phyloP scores from a whole-genome alignment of 140 eudicot genomes.

The Cichorium intybus region DNA sequence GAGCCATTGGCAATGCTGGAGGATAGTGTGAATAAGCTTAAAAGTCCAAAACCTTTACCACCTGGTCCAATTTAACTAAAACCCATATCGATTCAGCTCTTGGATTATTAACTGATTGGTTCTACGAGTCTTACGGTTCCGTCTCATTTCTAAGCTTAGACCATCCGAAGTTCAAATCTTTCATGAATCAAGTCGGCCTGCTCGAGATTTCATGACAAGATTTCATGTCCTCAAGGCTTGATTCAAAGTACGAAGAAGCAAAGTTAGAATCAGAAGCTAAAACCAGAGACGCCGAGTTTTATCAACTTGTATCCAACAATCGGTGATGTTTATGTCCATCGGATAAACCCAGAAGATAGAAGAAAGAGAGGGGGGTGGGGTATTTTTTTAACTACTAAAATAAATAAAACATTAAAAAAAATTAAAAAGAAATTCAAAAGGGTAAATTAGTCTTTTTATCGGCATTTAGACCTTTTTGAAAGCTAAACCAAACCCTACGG shows the following conservation, averaged over 20 bases:
- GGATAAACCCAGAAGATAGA: too few relatives aligned
- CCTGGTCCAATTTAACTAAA: slow-evolving; percentile 48
- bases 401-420: too few relatives aligned
- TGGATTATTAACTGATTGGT: slow-evolving; percentile 61
- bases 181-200: slow-evolving; percentile 65
- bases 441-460: too few relatives aligned
- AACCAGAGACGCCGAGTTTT: slow-evolving; percentile 60
- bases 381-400: too few relatives aligned
- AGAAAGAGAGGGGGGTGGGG: too few relatives aligned
- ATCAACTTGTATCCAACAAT: slow-evolving; percentile 67
- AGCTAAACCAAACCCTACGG: too few relatives aligned
- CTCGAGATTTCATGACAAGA: slow-evolving; percentile 49
- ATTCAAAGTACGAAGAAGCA: slow-evolving; percentile 59
- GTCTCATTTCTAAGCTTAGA: slow-evolving; percentile 67
- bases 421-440: too few relatives aligned
- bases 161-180: slow-evolving; percentile 78
- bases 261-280: slow-evolving; percentile 60
- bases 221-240: slow-evolving; percentile 43
- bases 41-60: slow-evolving; percentile 47
- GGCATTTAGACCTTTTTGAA: too few relatives aligned
- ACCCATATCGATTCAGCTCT: slow-evolving; percentile 54
- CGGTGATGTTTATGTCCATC: too few relatives aligned
- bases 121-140: slow-evolving; percentile 76
- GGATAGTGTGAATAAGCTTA: too few relatives aligned
- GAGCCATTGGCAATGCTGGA: too few relatives aligned